phyloP scores from a whole-genome alignment of 2,329 filamentous ascomycete species.

The Mycogone perniciosa region DNA sequence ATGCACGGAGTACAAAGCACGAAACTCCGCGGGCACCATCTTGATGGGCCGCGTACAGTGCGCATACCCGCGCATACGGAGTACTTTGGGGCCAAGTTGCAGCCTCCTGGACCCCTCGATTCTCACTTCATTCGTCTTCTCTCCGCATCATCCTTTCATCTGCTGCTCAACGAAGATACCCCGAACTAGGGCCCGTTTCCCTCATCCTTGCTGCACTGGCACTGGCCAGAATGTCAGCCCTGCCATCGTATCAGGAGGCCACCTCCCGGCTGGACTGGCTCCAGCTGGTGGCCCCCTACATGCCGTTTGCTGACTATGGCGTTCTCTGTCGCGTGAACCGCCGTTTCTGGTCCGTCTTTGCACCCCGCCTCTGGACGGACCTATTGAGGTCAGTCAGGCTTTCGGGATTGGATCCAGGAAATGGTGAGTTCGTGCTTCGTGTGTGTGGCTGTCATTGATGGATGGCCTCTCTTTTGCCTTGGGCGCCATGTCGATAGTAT shows the following conservation, averaged over 20 bases:
- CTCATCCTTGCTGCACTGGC: neutral
- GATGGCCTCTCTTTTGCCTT: too few species aligned
- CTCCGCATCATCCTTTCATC: too few species aligned
- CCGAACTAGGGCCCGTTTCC: too few species aligned
- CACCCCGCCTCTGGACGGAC: constrained; percentile 47
- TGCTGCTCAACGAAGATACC: too few species aligned
- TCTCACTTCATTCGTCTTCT: too few species aligned
- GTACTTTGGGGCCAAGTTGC: too few species aligned
- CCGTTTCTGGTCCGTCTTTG: constrained; percentile 43
- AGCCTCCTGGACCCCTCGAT: too few species aligned
- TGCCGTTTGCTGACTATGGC: constrained; percentile 36
- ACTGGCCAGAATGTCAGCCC: constrained; percentile 15
- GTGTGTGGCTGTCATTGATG: neutral
- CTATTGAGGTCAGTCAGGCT: constrained; percentile 35
- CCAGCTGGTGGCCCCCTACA: constrained; percentile 38
- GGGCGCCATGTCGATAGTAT: neutral
- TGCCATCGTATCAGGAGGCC: constrained; percentile 51
- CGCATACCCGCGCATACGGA: too few species aligned
- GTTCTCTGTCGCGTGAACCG: constrained; percentile 43
- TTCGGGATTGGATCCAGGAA: constrained; percentile 36
- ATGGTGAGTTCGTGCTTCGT: constrained; percentile 33
- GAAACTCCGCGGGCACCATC: too few species aligned
- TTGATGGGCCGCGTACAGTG: too few species aligned
- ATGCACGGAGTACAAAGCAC: too few species aligned
- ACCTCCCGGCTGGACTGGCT: constrained; percentile 43